Conservation (phyloP, 371 early-diverging fungal species). For the Circinella umbellata region DNA sequence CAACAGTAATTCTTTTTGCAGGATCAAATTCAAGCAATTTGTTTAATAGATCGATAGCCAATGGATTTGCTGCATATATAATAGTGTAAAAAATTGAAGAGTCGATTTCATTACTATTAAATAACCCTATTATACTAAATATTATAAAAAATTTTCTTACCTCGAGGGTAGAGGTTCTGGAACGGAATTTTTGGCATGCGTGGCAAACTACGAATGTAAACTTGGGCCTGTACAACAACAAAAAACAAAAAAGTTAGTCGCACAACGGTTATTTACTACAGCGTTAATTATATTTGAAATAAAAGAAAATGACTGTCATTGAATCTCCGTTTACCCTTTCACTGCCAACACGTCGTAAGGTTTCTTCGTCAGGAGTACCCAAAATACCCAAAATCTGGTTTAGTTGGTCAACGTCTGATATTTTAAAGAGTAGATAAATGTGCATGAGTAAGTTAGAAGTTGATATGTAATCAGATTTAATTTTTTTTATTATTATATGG, state of each 20-base stretch:
- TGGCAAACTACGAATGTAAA: conserved; percentile 93
- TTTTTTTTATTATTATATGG: not conserved
- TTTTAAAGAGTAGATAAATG: not conserved
- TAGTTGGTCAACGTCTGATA: conserved; percentile 93
- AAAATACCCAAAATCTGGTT: conserved; percentile 96
- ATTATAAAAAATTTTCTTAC: conserved; percentile 14
- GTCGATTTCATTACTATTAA: conserved; percentile 16
- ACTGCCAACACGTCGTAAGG: conserved; percentile 82
- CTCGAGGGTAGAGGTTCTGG: conserved; percentile 77
- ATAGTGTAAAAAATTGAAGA: conserved; percentile 3
- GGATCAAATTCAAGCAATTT: conserved; percentile 85
- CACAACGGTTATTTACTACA: conserved; percentile 1
- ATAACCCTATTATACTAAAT: not conserved
- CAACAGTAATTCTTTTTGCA: conserved; percentile 77
- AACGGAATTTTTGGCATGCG: conserved; percentile 90
- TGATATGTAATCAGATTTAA: not conserved
- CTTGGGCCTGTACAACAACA: conserved; percentile 75
- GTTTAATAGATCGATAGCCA: conserved; percentile 83
- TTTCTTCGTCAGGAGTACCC: conserved; percentile 98
- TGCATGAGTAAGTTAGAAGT: not conserved
- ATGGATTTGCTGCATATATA: conserved; percentile 47
- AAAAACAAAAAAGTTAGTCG: not conserved
- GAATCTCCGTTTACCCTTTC: conserved; percentile 61
- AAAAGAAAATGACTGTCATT: conserved; percentile 5
- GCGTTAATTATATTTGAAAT: not conserved